Conservation (phyloP, 495 filamentous ascomycete species). For the Hypoxylon rickii region DNA sequence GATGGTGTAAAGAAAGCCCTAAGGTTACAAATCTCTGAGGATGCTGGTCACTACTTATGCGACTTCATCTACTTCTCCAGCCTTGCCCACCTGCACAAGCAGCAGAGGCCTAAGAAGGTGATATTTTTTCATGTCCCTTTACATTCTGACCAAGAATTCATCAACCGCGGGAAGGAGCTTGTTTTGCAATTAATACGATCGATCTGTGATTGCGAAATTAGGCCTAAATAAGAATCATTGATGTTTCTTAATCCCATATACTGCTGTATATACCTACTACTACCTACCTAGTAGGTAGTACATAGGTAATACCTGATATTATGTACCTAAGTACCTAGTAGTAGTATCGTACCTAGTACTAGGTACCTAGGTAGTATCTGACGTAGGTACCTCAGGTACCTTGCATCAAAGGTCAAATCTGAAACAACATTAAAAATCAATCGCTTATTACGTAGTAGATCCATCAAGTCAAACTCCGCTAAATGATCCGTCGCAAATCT, state of each 20-base stretch:
- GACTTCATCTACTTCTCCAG: constrained; percentile 87
- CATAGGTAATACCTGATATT: not conserved
- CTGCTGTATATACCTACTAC: too few species aligned
- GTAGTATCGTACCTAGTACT: not conserved
- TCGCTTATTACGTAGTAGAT: too few species aligned
- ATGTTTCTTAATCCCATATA: too few species aligned
- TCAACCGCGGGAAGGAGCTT: constrained; percentile 65
- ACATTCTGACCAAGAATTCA: constrained; percentile 55
- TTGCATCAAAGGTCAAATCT: constrained; percentile 30
- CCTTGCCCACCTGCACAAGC: constrained; percentile 60
- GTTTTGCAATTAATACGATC: constrained; percentile 70
- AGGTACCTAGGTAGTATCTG: not conserved
- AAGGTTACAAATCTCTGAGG: constrained; percentile 68
- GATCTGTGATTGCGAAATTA: too few species aligned
- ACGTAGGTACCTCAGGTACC: too few species aligned
- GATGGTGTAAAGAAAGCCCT: constrained; percentile 38
- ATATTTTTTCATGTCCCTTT: constrained; percentile 82
- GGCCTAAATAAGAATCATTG: not conserved
- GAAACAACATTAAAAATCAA: too few species aligned
- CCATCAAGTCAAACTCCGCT: too few species aligned
- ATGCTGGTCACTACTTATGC: constrained; percentile 82
- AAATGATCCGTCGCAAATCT: constrained; percentile 26
- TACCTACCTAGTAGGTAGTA: not conserved
- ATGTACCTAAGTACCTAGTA: not conserved
- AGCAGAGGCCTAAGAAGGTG: constrained; percentile 58